Conservation (phyloP, 306 rosid genomes). For the Cucurbita moschata region DNA sequence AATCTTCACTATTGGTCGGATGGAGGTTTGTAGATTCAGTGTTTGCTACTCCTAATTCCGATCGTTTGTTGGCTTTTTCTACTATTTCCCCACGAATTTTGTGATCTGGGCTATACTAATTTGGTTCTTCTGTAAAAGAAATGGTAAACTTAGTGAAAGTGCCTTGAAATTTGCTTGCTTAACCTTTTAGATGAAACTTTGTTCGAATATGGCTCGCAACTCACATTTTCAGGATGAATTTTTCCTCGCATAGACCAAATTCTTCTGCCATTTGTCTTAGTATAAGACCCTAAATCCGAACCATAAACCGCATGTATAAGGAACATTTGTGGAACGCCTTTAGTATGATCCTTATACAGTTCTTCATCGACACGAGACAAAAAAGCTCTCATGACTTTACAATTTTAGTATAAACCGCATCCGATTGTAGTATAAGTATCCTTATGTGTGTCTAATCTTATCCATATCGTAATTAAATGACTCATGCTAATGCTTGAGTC, state of each 20-base stretch:
- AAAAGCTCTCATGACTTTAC: too few relatives aligned
- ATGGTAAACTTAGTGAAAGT: background rate
- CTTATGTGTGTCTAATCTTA: background rate
- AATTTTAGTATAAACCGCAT: too few relatives aligned
- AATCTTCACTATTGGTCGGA: slow-evolving; percentile 64
- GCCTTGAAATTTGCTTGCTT: background rate
- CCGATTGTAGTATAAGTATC: background rate
- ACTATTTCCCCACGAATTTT: background rate
- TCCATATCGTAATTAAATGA: background rate
- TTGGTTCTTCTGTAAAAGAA: background rate
- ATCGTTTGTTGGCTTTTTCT: background rate
- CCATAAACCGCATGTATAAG: background rate
- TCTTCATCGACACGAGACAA: too few relatives aligned
- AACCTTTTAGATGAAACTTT: background rate
- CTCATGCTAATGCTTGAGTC: background rate
- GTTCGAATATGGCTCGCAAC: background rate
- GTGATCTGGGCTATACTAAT: background rate
- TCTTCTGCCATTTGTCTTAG: background rate
- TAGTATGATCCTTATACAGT: too few relatives aligned
- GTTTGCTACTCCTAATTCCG: background rate
- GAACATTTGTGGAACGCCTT: too few relatives aligned
- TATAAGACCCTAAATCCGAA: background rate
- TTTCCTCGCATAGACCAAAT: background rate
- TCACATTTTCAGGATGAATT: background rate
- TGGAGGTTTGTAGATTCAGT: slow-evolving; percentile 39